Evolutionary conservation across 352 stramenopile species (phyloP).

Genomic region (Phytophthora crassamura): DNA sequence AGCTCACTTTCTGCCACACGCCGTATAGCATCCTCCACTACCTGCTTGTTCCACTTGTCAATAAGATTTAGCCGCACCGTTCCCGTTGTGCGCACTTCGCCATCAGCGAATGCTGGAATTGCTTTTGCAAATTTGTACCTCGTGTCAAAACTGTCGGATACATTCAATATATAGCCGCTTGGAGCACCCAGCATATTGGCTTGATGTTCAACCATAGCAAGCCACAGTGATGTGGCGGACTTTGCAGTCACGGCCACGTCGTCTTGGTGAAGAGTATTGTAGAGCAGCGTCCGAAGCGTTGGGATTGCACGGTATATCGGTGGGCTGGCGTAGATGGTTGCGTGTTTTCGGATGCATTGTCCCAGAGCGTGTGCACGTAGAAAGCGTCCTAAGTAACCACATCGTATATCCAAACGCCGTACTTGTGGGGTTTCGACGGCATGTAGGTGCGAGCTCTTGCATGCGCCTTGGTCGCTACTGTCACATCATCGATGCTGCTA

Average conservation of each 20-base stretch:
- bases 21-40: no score
- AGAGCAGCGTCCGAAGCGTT: constrained; percentile 4
- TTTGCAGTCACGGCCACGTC: neutral
- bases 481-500: no score
- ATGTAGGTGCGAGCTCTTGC: no score
- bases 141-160: constrained; percentile 26
- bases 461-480: no score
- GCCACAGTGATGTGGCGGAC: constrained; percentile 3
- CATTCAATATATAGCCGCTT: constrained; percentile 1
- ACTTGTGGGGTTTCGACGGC: no score
- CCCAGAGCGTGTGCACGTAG: no score
- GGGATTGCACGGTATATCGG: no score
- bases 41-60: constrained; percentile 27
- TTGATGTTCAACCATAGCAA: constrained; percentile 15
- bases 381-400: no score
- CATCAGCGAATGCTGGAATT: constrained; percentile 13
- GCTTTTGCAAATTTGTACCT: constrained; percentile 17
- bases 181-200: neutral
- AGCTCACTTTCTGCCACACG: neutral
- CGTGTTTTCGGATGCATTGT: no score
- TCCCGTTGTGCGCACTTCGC: constrained; percentile 12
- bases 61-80: constrained; percentile 22
- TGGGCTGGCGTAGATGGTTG: no score
- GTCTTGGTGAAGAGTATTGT: no score
- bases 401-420: no score